Percentiles rank a stretch among this genome's conserved stretches.
phyloP scores from a whole-genome alignment of 1,139 yeast genomes.

The Wickerhamomyces sp. region DNA sequence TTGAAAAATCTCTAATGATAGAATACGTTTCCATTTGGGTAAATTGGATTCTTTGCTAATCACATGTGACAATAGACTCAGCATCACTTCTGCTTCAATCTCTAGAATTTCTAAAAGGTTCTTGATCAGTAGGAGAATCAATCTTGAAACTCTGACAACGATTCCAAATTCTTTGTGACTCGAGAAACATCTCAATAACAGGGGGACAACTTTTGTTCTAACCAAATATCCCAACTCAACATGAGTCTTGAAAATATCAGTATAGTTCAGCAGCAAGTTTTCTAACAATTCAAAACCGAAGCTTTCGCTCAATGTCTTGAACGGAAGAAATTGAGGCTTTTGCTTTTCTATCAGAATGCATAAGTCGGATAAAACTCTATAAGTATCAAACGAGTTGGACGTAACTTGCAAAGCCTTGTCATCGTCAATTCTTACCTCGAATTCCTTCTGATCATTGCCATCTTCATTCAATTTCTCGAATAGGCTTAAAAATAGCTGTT shows the following conservation, averaged over 20 bases:
- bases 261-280: constrained; percentile 51
- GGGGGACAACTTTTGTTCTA: constrained; percentile 67
- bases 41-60: constrained; percentile 44
- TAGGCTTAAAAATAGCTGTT: constrained; percentile 71
- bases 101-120: constrained; percentile 58
- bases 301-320: constrained; percentile 54
- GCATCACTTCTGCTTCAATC: constrained; percentile 75
- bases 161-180: constrained; percentile 60
- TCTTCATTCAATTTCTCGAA: constrained; percentile 56
- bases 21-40: constrained; percentile 64
- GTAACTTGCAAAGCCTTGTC: constrained; percentile 40
- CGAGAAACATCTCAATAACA: constrained; percentile 62
- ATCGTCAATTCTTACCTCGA: constrained; percentile 40
- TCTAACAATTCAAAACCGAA: constrained; percentile 81
- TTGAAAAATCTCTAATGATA: constrained; percentile 68
- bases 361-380: constrained; percentile 62
- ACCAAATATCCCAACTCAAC: constrained; percentile 61
- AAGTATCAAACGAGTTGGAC: constrained; percentile 62
- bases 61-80: constrained; percentile 68
- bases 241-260: constrained; percentile 49
- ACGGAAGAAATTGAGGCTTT: constrained; percentile 45
- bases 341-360: constrained; percentile 63
- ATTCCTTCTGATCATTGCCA: constrained; percentile 20
- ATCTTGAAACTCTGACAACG: constrained; percentile 68
- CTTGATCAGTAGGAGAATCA: constrained; percentile 55